These are phyloP conservation scores for Madurella mycetomatis DNA, from an alignment of 2,329 filamentous ascomycete species.

Conservation along the genomic window DNA sequence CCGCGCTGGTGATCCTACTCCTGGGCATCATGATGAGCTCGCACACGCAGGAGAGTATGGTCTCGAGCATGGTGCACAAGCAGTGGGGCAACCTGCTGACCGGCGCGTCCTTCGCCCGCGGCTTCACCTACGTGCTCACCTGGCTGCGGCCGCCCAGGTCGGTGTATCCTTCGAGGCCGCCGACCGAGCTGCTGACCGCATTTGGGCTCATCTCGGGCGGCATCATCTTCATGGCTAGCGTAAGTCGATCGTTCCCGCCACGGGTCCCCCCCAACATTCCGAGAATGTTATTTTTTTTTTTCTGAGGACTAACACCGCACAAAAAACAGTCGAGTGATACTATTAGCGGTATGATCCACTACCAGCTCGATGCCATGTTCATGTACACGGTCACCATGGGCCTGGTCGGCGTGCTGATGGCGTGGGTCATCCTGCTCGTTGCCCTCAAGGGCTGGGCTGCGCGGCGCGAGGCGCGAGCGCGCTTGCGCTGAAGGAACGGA, in stretches of 20 bases:
- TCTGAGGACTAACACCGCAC: slow-evolving; percentile 19
- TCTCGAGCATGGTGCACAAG: slow-evolving; percentile 86
- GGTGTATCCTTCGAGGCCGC: slow-evolving; percentile 75
- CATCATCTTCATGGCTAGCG: slow-evolving; percentile 87
- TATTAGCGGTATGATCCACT: slow-evolving; percentile 69
- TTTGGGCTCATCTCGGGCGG: slow-evolving; percentile 88
- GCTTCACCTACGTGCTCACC: slow-evolving; percentile 71
- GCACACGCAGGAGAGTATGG: slow-evolving; percentile 78
- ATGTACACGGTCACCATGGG: slow-evolving; percentile 87
- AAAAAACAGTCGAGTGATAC: slow-evolving; percentile 63
- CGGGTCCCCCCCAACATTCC: neutral
- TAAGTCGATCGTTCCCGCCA: slow-evolving; percentile 41
- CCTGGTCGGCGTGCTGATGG: slow-evolving; percentile 76
- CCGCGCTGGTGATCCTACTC: slow-evolving; percentile 78
- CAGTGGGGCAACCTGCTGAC: slow-evolving; percentile 88
- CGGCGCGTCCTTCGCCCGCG: slow-evolving; percentile 73
- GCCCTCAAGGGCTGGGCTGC: slow-evolving; percentile 85
- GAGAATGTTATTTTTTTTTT: neutral
- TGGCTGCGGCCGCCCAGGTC: slow-evolving; percentile 80
- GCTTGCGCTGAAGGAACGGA: neutral
- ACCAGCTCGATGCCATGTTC: slow-evolving; percentile 85
- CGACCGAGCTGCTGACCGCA: slow-evolving; percentile 79
- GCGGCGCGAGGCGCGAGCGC: slow-evolving; percentile 36
- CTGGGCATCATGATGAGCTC: slow-evolving; percentile 94
- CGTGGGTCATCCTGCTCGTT: slow-evolving; percentile 73